Evolutionary conservation across 139 green algal genomes (phyloP), one percentile per base, ranked within the genome.

Genomic region (Coelastrella sp.): DNA sequence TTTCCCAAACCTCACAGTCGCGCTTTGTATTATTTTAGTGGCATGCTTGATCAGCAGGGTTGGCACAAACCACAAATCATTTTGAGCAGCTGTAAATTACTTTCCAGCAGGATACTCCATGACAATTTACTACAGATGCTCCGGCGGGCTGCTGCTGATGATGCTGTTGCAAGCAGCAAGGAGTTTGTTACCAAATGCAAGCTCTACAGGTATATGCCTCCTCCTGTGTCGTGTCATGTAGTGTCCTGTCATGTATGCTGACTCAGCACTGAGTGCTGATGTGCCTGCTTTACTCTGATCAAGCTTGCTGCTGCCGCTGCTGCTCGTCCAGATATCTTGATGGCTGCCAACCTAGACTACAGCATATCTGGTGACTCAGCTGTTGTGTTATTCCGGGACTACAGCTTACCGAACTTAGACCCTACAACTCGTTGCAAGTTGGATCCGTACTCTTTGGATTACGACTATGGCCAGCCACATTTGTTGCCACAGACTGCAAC

Each of bases 291-390:
- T 76, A 22, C 68, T 76, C 14, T n/a, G 16, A 14, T 22, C 7
- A 4, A n/a, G 4, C 68, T 5, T 76, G 68, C 68, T 76, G 68
- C 68, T 76, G 68, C 68, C 76, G 76, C 76, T 82, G 76, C 76
- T 60, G 20, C 60, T 58, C 57, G 23, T 19, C 19, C 80, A 86
- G 80, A 86, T 19, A 19, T 75, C 8, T 59, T 90, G 7, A 14
- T 89, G 14, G 85, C 71, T 22, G 68, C 71, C n/a, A 57, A 58
- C n/a, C n/a, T 60, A 23, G 85, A 90, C 71, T 74, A 77, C 68
- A 57, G 22, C 61, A 83, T 60, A 86, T 77, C 77, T 5, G 87
- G 56, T 65, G 87, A 80, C 6, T 23, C 32, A 14, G 23, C 23
- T 66, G 76, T 68, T 17, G 76, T 65, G 57, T n/a, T 32, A 4